Conservation (phyloP, 1,139 yeast species). For the Zygosaccharomyces sapae region DNA sequence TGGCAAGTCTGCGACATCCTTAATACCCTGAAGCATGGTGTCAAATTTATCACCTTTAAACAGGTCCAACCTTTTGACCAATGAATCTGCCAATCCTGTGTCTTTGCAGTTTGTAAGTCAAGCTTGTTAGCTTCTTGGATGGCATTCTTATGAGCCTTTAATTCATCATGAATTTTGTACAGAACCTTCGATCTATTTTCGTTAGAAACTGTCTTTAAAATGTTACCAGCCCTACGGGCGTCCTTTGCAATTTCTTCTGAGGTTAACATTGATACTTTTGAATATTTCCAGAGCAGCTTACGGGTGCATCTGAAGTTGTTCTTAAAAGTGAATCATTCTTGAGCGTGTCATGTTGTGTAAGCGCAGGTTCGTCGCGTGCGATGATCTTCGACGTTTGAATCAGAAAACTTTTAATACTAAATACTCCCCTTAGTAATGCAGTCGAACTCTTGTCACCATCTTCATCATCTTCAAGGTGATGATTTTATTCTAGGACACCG, state of each 20-base stretch:
- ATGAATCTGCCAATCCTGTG: constrained; percentile 57
- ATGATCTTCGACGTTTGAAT: neutral
- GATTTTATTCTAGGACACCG: neutral
- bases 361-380: constrained; percentile 1
- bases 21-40: constrained; percentile 87
- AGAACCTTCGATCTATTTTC: constrained; percentile 72
- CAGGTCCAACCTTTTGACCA: constrained; percentile 80
- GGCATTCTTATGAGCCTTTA: constrained; percentile 52
- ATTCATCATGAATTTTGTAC: constrained; percentile 63
- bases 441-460: no score
- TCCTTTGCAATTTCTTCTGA: constrained; percentile 75
- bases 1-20: constrained; percentile 80
- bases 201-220: constrained; percentile 70
- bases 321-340: neutral
- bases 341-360: neutral
- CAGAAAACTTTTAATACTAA: neutral
- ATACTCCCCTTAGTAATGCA: no score
- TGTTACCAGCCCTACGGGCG: constrained; percentile 75
- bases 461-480: neutral
- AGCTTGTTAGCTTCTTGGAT: constrained; percentile 68
- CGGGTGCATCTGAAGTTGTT: neutral
- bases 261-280: constrained; percentile 30
- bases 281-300: no score
- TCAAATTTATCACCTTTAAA: constrained; percentile 81
- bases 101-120: constrained; percentile 69